phyloP scores from a whole-genome alignment of 2,329 filamentous ascomycete species.

The Alternaria dauci region DNA sequence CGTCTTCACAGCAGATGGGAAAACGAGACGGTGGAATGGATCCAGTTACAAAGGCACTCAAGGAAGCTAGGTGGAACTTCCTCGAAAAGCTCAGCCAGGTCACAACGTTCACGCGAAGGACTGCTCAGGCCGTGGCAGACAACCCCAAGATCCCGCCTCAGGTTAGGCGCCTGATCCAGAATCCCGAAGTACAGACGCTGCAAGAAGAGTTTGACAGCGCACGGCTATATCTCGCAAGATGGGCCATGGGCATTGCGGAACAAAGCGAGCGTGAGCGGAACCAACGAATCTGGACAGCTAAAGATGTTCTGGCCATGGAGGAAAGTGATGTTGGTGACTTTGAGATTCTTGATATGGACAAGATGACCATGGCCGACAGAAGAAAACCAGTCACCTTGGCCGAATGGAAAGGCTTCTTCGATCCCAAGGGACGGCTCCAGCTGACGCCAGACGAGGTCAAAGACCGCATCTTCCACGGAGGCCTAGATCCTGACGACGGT shows the following conservation, averaged over 20 bases:
- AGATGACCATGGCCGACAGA: constrained; percentile 76
- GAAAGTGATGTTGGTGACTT: constrained; percentile 96
- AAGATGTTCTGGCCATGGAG: constrained; percentile 91
- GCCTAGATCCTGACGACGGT: constrained; percentile 85
- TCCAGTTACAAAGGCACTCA: constrained; percentile 89
- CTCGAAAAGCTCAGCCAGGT: constrained; percentile 97
- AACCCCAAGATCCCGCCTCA: constrained; percentile 92
- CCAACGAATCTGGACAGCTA: constrained; percentile 90
- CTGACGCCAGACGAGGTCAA: constrained; percentile 93
- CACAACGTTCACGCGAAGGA: constrained; percentile 91
- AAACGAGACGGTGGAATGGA: constrained; percentile 81
- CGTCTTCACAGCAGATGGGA: constrained; percentile 34
- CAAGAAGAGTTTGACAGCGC: constrained; percentile 98
- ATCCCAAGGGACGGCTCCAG: constrained; percentile 76
- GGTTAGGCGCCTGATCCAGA: constrained; percentile 81
- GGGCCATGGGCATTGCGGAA: constrained; percentile 99
- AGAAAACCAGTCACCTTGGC: constrained; percentile 78
- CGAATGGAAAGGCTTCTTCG: constrained; percentile 94
- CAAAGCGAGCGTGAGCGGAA: constrained; percentile 89
- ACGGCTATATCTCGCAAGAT: constrained; percentile 89
- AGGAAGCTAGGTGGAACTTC: constrained; percentile 95
- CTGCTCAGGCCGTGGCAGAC: constrained; percentile 89
- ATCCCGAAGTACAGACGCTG: constrained; percentile 91
- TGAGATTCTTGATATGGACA: constrained; percentile 85
- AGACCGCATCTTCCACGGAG: constrained; percentile 95